Evolutionary conservation across 805 yeast genomes (phyloP).

Genomic region (Barnettozyma sp.): DNA sequence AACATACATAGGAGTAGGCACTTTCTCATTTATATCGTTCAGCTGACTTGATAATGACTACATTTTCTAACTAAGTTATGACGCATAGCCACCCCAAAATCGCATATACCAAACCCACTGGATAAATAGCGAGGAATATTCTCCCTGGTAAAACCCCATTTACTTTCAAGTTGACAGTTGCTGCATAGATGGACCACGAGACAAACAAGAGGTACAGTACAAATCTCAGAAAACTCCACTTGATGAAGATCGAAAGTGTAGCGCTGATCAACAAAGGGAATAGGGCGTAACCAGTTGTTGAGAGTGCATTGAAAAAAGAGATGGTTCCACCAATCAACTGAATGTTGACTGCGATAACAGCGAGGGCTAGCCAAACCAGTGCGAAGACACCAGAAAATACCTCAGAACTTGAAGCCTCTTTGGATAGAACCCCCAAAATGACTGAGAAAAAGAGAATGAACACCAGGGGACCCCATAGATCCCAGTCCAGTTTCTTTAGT

Average conservation of each 20-base stretch:
- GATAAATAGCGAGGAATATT: conserved; percentile 55
- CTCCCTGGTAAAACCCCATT: conserved; percentile 62
- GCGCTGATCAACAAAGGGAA: conserved; percentile 59
- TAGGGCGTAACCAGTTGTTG: conserved; percentile 63
- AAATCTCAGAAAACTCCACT: conserved; percentile 43
- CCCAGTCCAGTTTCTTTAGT: conserved; percentile 42
- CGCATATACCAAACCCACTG: conserved; percentile 56
- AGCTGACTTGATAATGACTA: no score
- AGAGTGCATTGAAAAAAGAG: conserved; percentile 59
- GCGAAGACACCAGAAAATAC: conserved; percentile 62
- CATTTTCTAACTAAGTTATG: conserved; percentile 42
- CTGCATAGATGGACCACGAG: conserved; percentile 60
- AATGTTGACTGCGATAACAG: conserved; percentile 55
- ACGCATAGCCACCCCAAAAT: conserved; percentile 62
- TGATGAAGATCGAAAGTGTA: conserved; percentile 40
- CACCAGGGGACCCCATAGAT: conserved; percentile 65
- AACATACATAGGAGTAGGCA: no score
- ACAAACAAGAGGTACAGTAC: conserved; percentile 39
- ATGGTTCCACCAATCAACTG: conserved; percentile 56
- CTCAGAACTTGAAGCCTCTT: conserved; percentile 33
- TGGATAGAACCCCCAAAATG: conserved; percentile 30
- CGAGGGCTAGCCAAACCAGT: conserved; percentile 55
- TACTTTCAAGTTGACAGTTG: conserved; percentile 48
- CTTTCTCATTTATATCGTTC: no score
- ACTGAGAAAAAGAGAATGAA: conserved; percentile 53